These are phyloP conservation scores for Leccinum arenicola DNA, from an alignment of 768 basidiomycete genomes.

Conservation along the genomic window DNA sequence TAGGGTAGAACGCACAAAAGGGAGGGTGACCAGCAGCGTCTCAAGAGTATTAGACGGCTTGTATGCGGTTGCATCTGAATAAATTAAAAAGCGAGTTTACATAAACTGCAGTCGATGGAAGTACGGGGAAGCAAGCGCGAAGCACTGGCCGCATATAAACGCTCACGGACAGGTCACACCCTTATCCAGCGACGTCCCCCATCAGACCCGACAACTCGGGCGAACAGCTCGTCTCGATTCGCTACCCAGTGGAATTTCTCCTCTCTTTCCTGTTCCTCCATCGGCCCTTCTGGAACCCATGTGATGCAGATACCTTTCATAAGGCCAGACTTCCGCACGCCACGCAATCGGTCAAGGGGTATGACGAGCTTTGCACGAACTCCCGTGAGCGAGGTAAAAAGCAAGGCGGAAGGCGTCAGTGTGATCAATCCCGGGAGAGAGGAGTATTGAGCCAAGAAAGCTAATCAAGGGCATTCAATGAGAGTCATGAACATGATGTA, in stretches of 20 bases:
- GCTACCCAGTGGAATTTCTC: slow-evolving; percentile 61
- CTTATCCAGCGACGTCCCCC: slow-evolving; percentile 47
- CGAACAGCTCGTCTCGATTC: slow-evolving; percentile 64
- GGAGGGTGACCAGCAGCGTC: neutral
- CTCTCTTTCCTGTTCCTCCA: slow-evolving; percentile 38
- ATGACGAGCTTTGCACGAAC: slow-evolving; percentile 45
- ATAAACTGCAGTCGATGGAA: slow-evolving; percentile 1
- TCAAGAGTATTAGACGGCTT: neutral
- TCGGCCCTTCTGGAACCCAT: slow-evolving; percentile 34
- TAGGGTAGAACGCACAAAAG: slow-evolving; percentile 1
- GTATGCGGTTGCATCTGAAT: slow-evolving; percentile 5
- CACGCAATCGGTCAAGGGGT: slow-evolving; percentile 43
- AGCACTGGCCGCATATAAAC: slow-evolving; percentile 8
- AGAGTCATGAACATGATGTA: neutral
- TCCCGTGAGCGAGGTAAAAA: slow-evolving; percentile 55
- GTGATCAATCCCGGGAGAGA: slow-evolving; percentile 60
- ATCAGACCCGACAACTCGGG: slow-evolving; percentile 52
- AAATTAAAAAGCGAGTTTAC: neutral
- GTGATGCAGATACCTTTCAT: slow-evolving; percentile 51
- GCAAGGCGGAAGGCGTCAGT: slow-evolving; percentile 45
- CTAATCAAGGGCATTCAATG: slow-evolving; percentile 31
- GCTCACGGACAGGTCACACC: slow-evolving; percentile 29
- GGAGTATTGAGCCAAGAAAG: slow-evolving; percentile 57
- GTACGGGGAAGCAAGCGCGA: slow-evolving; percentile 21
- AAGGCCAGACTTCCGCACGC: slow-evolving; percentile 56